phyloP scores from a whole-genome alignment of 345 rosid genomes.

The Tarenaya hassleriana region DNA sequence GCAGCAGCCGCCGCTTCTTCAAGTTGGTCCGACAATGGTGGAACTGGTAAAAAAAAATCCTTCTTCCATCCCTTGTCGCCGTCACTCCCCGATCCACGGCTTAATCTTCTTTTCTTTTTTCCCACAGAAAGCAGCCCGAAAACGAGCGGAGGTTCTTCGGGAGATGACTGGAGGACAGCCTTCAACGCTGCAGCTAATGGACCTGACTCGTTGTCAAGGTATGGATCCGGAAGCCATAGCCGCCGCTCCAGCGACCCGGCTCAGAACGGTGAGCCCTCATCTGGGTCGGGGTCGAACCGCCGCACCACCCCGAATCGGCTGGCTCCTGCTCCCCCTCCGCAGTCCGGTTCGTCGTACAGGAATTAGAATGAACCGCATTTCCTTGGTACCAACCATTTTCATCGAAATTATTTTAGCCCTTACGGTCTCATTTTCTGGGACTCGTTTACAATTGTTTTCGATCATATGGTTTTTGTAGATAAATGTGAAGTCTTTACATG shows the following conservation, averaged over 20 bases:
- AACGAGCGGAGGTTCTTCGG: conserved; percentile 43
- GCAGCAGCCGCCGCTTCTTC: conserved; percentile 90
- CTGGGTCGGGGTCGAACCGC: conserved; percentile 45
- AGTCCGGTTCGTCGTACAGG: conserved; percentile 46
- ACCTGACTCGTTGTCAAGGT: conserved; percentile 35
- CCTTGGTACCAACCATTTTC: background rate
- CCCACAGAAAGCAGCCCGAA: conserved; percentile 81
- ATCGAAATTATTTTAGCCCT: too few species aligned
- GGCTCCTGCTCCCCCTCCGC: conserved; percentile 83
- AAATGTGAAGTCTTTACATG: too few species aligned
- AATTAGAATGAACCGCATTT: conserved; percentile 28
- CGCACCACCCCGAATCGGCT: conserved; percentile 71
- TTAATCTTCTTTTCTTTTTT: background rate
- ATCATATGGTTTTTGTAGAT: too few species aligned
- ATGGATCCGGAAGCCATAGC: conserved; percentile 53
- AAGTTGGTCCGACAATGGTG: conserved; percentile 49
- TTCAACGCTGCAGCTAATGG: conserved; percentile 87
- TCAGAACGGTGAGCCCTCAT: conserved; percentile 62
- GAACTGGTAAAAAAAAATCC: conserved; percentile 47
- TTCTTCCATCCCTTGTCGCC: too few species aligned
- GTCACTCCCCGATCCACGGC: background rate
- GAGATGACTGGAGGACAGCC: conserved; percentile 97
- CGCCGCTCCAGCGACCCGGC: conserved; percentile 62
- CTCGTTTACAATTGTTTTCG: too few species aligned
- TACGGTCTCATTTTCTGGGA: too few species aligned